Base-by-base conservation (phyloP, 2,329 filamentous ascomycete species). In the Colletotrichum falcatum region DNA sequence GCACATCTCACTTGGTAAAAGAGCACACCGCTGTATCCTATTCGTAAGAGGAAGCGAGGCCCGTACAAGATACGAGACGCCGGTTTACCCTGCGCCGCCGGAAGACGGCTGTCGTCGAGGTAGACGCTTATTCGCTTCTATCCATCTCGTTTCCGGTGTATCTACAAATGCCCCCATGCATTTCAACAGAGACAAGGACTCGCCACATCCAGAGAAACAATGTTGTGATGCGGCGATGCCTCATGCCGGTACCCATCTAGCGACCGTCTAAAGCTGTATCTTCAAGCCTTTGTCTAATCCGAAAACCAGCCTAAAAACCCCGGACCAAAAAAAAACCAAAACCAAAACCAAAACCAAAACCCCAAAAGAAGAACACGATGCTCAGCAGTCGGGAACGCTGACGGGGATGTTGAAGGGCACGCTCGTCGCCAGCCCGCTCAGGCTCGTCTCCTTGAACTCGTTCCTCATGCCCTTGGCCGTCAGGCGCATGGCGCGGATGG, bases 381-480 rank as follows among this genome's bases (percentile, higher is more conserved):
- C 26, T 78, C 73, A 86, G 61, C 84, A 86, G 72, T 86, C 84
- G n/a, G 84, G 84, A 37, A 86, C 84, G 71, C 84, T 86, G 60
- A 86, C 84, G 6, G 84, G 84, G 51, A 86, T 86, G 68, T 86
- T 79, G 28, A 86, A 75, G 11, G 84, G 83, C 66, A 86, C 84
- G 68, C 84, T 86, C 2, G 83, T 86, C n/a, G 84, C 84, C 69
- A 86, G 72, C 3, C 84, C 84, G 58, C 84, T 86, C 33, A 86
- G 74, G 70, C 84, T 86, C 4, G 84, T 86, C 77, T 86, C 84
- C 78, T 86, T 86, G 75, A 86, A 86, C 76, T 86, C 84, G 44
- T 86, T 86, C 39, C 84, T 78, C 84, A 86, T 86, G 0, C 84
- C 84, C 76, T 84, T 81, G 4, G 84, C 84, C 0, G 84, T 86